Evolutionary conservation across 129 eudicot genomes (phyloP).

Genomic region (Flaveria linearis): DNA sequence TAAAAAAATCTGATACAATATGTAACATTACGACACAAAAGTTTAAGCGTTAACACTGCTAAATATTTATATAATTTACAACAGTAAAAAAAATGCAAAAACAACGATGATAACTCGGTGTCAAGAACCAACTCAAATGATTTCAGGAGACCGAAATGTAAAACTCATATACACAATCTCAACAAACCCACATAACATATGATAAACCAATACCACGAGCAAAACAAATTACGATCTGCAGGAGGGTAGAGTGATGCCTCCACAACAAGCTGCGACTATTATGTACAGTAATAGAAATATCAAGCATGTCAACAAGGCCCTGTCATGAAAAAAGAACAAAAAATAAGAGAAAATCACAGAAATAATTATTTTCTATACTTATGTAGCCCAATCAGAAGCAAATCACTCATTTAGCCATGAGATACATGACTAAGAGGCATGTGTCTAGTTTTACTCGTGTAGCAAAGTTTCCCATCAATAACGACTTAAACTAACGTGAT

Average conservation of each 20-base stretch:
- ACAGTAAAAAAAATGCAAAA: not conserved
- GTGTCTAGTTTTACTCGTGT: not conserved
- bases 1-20: not conserved
- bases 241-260: slow-evolving; percentile 86
- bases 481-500: not conserved
- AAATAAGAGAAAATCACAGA: not conserved
- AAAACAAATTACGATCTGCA: slow-evolving; percentile 64
- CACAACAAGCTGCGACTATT: slow-evolving; percentile 86
- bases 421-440: not conserved
- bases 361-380: not conserved
- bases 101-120: slow-evolving; percentile 9
- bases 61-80: slow-evolving; percentile 30
- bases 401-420: slow-evolving; percentile 2
- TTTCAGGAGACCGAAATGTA: slow-evolving; percentile 21
- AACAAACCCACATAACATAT: slow-evolving; percentile 29
- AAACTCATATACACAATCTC: slow-evolving; percentile 35
- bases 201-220: slow-evolving; percentile 28
- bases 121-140: slow-evolving; percentile 17
- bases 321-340: slow-evolving; percentile 35
- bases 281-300: slow-evolving; percentile 75
- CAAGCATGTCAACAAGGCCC: slow-evolving; percentile 85
- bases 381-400: not conserved
- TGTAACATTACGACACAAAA: not conserved
- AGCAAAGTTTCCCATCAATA: not conserved
- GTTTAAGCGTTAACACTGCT: not conserved